These are phyloP conservation scores for Grifola frondosa DNA, from an alignment of 1,284 basidiomycete species.

Conservation along the genomic window DNA sequence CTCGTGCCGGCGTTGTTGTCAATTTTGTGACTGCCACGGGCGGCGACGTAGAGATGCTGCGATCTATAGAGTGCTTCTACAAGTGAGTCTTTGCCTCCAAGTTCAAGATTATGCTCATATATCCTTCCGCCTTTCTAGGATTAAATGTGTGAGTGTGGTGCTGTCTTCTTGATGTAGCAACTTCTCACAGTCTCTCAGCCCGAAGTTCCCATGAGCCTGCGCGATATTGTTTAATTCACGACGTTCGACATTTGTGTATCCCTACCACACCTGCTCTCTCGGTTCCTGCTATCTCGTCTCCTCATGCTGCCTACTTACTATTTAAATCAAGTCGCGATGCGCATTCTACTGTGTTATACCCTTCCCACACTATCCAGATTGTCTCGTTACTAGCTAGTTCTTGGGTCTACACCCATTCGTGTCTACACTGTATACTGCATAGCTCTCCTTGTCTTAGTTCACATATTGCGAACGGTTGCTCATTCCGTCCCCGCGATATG, in stretches of 20 bases:
- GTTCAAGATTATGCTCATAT: slow-evolving; percentile 6
- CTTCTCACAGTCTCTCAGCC: slow-evolving; percentile 47
- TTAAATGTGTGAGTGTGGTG: slow-evolving; percentile 75
- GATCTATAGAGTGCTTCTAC: slow-evolving; percentile 97
- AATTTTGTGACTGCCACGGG: slow-evolving; percentile 97
- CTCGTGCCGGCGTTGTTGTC: slow-evolving; percentile 84
- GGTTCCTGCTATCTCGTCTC: slow-evolving; percentile 33
- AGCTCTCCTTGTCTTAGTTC: slow-evolving; percentile 46
- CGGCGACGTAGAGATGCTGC: slow-evolving; percentile 95
- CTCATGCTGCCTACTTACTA: slow-evolving; percentile 37
- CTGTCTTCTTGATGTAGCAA: neutral
- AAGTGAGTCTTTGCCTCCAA: slow-evolving; percentile 49
- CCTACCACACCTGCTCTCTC: slow-evolving; percentile 54
- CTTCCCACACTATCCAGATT: slow-evolving; percentile 56
- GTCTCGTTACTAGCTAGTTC: slow-evolving; percentile 65
- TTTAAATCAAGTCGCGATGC: slow-evolving; percentile 43
- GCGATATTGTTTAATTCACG: slow-evolving; percentile 75
- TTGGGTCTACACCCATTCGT: slow-evolving; percentile 45
- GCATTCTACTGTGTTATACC: slow-evolving; percentile 57
- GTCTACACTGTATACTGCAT: slow-evolving; percentile 67
- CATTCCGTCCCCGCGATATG: slow-evolving; percentile 37
- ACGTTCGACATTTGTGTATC: slow-evolving; percentile 67
- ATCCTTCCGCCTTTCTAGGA: slow-evolving; percentile 47
- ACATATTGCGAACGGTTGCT: slow-evolving; percentile 41
- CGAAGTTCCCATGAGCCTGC: slow-evolving; percentile 84